Evolutionary conservation across 169 alveolate genomes (phyloP), one percentile per base, ranked within the genome.

Genomic region (Eimeria acervulina): DNA sequence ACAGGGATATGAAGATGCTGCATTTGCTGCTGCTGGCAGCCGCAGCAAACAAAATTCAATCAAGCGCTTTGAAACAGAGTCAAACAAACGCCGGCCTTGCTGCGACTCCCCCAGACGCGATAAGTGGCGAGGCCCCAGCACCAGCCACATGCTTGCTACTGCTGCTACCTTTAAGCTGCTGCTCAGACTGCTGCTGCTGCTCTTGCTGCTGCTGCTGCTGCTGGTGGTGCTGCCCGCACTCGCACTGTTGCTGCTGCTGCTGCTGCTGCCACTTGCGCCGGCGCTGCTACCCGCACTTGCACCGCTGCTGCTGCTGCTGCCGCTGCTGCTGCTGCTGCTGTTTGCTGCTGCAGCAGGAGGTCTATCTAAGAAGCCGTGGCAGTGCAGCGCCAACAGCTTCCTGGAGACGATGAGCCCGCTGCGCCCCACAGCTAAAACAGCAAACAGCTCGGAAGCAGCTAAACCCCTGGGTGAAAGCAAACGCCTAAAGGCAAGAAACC

Each of bases 61-160:
- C 74, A 91, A 15, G 90, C 76, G 74, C 63, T 80, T n/a, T 38
- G 76, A 40, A 26, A 55, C 90, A 26, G 88, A 61, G 28, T 91
- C 95, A n/a, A 91, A 31, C 47, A 91, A 74, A 47, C 95, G 95
- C n/a, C 95, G 33, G 44, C 95, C 95, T 33, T 91, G 95, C 95
- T 91, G 95, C 19, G 90, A 70, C 31, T 91, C 95, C n/a, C 95
- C 95, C 36, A 91, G 47, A 17, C 81, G 83, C 36, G 76, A 44
- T 38, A 91, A 13, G 33, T 61, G 95, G 42, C 90, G 76, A 4
- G 95, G 95, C 33, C 95, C 95, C 78, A 91, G 66, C 72, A 74
- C 80, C 81, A 91, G 55, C 95, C 95, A 91, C 90, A 91, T 76
- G 66, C 38, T 36, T 13, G 76, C 66, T 6, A 91, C 95, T 33